Percentiles rank a stretch among this genome's conserved stretches.
phyloP scores from a whole-genome alignment of 2,329 filamentous ascomycete genomes.

The Claviceps maximensis region DNA sequence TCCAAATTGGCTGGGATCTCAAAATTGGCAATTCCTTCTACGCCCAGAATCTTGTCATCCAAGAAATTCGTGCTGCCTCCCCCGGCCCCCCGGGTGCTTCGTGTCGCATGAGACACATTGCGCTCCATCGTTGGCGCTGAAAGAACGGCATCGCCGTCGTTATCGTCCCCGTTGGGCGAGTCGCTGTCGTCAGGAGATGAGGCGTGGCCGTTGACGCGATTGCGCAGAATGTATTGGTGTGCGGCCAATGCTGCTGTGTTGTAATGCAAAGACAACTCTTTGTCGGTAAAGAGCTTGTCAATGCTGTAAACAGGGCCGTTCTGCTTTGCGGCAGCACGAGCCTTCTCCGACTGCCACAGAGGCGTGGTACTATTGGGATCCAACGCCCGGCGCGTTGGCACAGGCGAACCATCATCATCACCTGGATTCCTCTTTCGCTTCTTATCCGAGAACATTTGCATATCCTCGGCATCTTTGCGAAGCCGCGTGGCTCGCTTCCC shows the following conservation, averaged over 20 bases:
- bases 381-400: constrained; percentile 39
- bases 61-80: constrained; percentile 37
- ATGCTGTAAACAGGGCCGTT: constrained; percentile 50
- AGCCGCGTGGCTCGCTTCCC: constrained; percentile 50
- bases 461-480: constrained; percentile 47
- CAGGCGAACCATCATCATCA: constrained; percentile 52
- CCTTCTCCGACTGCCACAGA: constrained; percentile 49
- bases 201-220: constrained; percentile 37
- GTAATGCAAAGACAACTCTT: constrained; percentile 53
- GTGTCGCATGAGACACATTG: constrained; percentile 49
- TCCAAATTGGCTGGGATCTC: constrained; percentile 46
- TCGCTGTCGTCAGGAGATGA: constrained; percentile 41
- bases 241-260: constrained; percentile 49
- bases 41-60: constrained; percentile 44
- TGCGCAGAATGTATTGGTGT: constrained; percentile 47
- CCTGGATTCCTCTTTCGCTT: constrained; percentile 48
- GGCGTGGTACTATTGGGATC: constrained; percentile 46
- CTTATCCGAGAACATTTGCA: constrained; percentile 42
- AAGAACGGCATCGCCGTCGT: constrained; percentile 31
- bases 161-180: constrained; percentile 37
- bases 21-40: constrained; percentile 47
- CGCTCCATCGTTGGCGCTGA: constrained; percentile 48
- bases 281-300: constrained; percentile 58
- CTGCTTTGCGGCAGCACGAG: constrained; percentile 38
- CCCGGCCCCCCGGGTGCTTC: constrained; percentile 42